Conservation (phyloP, 1,284 basidiomycete genomes). For the Ustilago tritici region DNA sequence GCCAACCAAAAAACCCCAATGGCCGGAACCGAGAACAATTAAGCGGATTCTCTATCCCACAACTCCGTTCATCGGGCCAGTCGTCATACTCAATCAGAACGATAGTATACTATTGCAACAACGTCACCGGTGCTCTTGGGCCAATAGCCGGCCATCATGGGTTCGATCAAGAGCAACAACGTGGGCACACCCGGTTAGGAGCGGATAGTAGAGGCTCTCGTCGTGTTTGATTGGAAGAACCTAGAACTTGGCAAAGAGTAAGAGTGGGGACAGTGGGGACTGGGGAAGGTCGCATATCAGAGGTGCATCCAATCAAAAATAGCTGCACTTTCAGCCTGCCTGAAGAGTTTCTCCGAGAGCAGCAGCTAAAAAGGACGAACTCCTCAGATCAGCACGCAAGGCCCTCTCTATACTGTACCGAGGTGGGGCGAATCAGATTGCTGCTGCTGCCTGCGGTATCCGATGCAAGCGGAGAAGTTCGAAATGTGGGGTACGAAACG, state of each 20-base stretch:
- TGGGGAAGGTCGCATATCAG: neutral
- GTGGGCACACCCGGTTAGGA: neutral
- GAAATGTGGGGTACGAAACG: conserved; percentile 12
- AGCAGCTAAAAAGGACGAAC: conserved; percentile 7
- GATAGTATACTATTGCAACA: neutral
- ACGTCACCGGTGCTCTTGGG: neutral
- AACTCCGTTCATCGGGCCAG: neutral
- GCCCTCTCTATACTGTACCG: neutral
- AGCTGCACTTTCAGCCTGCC: neutral
- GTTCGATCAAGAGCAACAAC: neutral
- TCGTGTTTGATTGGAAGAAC: neutral
- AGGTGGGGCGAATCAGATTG: conserved; percentile 9
- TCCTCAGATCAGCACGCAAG: conserved; percentile 5
- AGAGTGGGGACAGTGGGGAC: neutral
- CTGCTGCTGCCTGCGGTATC: conserved; percentile 8
- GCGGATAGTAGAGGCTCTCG: neutral
- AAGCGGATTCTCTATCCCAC: neutral
- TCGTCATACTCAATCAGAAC: neutral
- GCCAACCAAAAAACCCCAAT: neutral
- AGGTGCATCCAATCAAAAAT: conserved; percentile 9
- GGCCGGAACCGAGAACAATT: neutral
- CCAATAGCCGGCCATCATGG: neutral
- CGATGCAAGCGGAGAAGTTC: conserved; percentile 19
- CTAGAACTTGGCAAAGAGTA: neutral
- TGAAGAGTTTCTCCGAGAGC: conserved; percentile 10